Conservation (phyloP, 1,284 basidiomycete genomes). For the Ceratobasidium sp. region DNA sequence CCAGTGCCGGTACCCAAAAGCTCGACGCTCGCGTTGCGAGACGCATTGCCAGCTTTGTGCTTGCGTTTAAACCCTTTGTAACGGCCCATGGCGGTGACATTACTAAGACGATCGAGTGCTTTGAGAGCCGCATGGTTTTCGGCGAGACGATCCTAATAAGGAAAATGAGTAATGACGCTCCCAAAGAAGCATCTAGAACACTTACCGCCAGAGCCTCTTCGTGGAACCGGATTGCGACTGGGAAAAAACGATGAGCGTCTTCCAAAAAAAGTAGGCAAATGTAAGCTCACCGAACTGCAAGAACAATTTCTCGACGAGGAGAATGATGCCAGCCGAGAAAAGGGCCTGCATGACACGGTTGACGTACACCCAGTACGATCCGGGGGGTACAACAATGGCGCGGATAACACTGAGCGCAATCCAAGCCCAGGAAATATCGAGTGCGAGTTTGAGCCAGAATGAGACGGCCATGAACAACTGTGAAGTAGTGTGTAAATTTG, state of each 20-base stretch:
- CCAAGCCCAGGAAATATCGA: slow-evolving; percentile 75
- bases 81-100: slow-evolving; percentile 26
- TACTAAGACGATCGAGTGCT: slow-evolving; percentile 66
- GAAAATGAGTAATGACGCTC: background rate
- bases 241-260: background rate
- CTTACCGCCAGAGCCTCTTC: slow-evolving; percentile 65
- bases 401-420: slow-evolving; percentile 69
- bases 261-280: background rate
- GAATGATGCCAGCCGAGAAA: slow-evolving; percentile 66
- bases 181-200: background rate
- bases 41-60: slow-evolving; percentile 17
- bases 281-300: slow-evolving; percentile 58
- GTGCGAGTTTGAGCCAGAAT: slow-evolving; percentile 69
- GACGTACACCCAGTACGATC: slow-evolving; percentile 69
- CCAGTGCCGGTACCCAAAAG: slow-evolving; percentile 11
- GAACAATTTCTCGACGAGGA: slow-evolving; percentile 74
- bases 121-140: slow-evolving; percentile 73
- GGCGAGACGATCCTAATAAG: slow-evolving; percentile 61
- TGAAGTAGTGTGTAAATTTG: slow-evolving; percentile 14
- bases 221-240: slow-evolving; percentile 78
- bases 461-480: slow-evolving; percentile 74
- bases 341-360: slow-evolving; percentile 76
- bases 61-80: slow-evolving; percentile 25
- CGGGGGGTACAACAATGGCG: slow-evolving; percentile 63
- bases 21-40: slow-evolving; percentile 37